Base-by-base conservation (phyloP, 805 yeast species). In the Metschnikowia colocasiae region DNA sequence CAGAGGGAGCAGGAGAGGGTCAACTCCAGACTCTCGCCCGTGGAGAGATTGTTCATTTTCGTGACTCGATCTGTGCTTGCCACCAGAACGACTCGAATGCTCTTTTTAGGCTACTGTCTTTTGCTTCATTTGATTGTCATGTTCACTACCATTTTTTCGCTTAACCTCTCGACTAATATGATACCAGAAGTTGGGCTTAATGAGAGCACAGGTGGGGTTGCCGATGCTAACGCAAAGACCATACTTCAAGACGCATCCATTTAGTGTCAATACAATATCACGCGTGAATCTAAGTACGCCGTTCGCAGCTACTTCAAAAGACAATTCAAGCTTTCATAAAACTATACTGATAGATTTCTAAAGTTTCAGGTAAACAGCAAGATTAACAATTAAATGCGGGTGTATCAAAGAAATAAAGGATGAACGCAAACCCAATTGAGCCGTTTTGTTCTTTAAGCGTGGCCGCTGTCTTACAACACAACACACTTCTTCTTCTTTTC, bases 1-100 rank as follows among this genome's bases (percentile, higher is more conserved):
- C 77, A 82, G 38, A 71, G 81, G 52, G 97, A 89, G 60, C 79
- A 85, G 30, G 89, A 85, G 57, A 73, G 96, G 54, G 83, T 86
- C 40, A 76, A 78, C 43, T 80, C 90, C 6, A 77, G 80, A 40
- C 72, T 90, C 62, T 82, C 91, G 1, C 86, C 94, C 1, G 61
- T 86, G 47, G 97, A 94, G 57, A 74, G 95, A 49, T 65, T 87
- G n/a, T 85, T 84, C 53, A 80, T 82, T 49, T 80, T 82, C 48
- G 74, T 86, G 51, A 84, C 95, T 1, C 74, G 87, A 54, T 78
- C 86, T 0, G 78, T 90, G n/a, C 68, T 90, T 48, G 84, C 91
- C 15, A 87, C 87, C 44, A 75, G 85, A 53, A 67, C 81, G 13
- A 82, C 91, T 7, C 68, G 97, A 57, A 76, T 83, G 74, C 61